Evolutionary conservation across 805 yeast genomes (phyloP).

Genomic region (Starmerella bombi): DNA sequence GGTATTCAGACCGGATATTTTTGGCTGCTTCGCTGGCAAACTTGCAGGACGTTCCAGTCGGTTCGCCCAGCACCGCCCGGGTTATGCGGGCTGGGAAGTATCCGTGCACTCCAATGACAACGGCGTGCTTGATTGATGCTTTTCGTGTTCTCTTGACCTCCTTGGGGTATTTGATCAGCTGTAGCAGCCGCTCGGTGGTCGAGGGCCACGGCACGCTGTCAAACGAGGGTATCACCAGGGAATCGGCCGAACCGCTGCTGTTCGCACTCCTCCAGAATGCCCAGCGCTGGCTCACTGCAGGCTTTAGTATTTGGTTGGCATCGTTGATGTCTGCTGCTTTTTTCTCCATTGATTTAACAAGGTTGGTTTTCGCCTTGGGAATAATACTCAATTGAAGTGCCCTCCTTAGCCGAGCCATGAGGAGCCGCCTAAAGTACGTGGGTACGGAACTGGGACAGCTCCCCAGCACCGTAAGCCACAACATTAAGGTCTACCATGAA

Average conservation of each 20-base stretch:
- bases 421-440: too few species aligned
- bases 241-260: conserved; percentile 16
- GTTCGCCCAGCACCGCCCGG: conserved; percentile 81
- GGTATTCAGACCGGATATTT: conserved; percentile 46
- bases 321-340: too few species aligned
- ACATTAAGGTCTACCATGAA: too few species aligned
- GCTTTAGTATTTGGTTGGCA: too few species aligned
- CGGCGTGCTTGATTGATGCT: conserved; percentile 28
- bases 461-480: too few species aligned
- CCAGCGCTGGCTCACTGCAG: too few species aligned
- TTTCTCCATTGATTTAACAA: too few species aligned
- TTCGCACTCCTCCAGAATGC: conserved; percentile 28
- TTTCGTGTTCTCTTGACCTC: background rate
- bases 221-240: conserved; percentile 13
- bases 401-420: too few species aligned
- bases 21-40: conserved; percentile 85
- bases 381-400: too few species aligned
- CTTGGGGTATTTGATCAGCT: too few species aligned
- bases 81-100: conserved; percentile 82
- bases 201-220: conserved; percentile 8
- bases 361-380: too few species aligned
- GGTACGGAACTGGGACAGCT: too few species aligned
- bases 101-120: conserved; percentile 91
- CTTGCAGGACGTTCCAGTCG: conserved; percentile 86
- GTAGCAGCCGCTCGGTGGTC: conserved; percentile 19